Conservation (phyloP, 106 monocot genomes). For the Cymbidium sinense region DNA sequence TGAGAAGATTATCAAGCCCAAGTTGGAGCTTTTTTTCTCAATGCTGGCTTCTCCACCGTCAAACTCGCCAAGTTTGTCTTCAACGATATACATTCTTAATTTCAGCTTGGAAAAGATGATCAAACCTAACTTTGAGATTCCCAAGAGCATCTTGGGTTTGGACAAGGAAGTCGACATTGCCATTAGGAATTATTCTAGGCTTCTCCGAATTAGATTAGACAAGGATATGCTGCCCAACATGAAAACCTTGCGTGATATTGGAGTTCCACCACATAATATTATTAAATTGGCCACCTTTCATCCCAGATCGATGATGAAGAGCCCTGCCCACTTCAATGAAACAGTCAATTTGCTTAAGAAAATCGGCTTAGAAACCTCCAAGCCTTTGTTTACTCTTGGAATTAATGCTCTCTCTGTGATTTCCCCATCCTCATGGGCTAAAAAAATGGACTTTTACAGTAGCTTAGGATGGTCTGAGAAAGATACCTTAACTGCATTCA, state of each 20-base stretch:
- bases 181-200: neutral
- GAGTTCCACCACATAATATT: constrained; percentile 1
- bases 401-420: constrained; percentile 3
- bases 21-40: neutral
- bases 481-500: constrained; percentile 14
- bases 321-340: neutral
- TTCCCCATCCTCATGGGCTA: neutral
- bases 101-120: constrained; percentile 18
- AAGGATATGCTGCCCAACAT: constrained; percentile 14
- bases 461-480: constrained; percentile 28
- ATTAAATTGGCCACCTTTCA: neutral
- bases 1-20: neutral
- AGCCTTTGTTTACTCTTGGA: constrained; percentile 2
- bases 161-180: neutral
- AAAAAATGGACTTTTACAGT: constrained; percentile 15
- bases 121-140: neutral
- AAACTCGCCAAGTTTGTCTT: constrained; percentile 1
- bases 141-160: constrained; percentile 7
- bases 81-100: neutral
- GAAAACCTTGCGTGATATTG: neutral
- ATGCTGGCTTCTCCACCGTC: neutral
- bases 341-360: neutral
- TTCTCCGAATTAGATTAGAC: neutral
- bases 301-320: constrained; percentile 2
- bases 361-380: constrained; percentile 13